Conservation (phyloP, 352 stramenopile species). For the Phytopythium delawarense region DNA sequence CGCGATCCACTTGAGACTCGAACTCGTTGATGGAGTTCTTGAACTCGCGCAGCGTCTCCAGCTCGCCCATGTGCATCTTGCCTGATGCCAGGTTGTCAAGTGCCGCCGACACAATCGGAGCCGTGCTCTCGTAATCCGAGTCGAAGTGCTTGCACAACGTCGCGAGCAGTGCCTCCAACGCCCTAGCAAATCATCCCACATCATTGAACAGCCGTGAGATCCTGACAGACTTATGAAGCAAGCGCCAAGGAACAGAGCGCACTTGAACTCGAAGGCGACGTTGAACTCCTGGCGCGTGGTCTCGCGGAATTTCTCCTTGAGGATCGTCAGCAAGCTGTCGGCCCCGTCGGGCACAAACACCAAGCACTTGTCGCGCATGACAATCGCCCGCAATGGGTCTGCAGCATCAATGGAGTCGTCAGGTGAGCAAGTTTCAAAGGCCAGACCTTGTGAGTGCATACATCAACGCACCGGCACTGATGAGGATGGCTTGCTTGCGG, state of each 20-base stretch:
- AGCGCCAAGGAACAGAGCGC: neutral
- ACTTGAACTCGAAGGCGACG: constrained; percentile 73
- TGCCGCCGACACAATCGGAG: constrained; percentile 35
- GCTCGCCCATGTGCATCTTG: constrained; percentile 38
- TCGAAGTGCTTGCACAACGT: constrained; percentile 54
- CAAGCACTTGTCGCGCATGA: constrained; percentile 63
- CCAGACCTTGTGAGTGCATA: constrained; percentile 2
- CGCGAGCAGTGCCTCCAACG: constrained; percentile 53
- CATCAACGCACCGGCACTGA: constrained; percentile 48
- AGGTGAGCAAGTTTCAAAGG: neutral
- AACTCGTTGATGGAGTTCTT: constrained; percentile 76
- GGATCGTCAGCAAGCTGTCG: constrained; percentile 53
- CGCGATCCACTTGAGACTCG: constrained; percentile 56
- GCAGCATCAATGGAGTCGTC: neutral
- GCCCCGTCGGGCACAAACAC: constrained; percentile 57
- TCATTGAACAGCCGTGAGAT: neutral
- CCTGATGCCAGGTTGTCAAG: constrained; percentile 49
- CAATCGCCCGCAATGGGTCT: constrained; percentile 69
- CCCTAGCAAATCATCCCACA: constrained; percentile 15
- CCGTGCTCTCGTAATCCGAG: constrained; percentile 42
- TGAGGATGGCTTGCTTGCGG: constrained; percentile 72
- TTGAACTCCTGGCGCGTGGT: constrained; percentile 44
- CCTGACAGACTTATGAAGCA: neutral
- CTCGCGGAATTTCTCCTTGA: constrained; percentile 62
- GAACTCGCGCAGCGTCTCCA: constrained; percentile 59